phyloP scores from a whole-genome alignment of 2,329 filamentous ascomycete species.

The Curvularia sp. region DNA sequence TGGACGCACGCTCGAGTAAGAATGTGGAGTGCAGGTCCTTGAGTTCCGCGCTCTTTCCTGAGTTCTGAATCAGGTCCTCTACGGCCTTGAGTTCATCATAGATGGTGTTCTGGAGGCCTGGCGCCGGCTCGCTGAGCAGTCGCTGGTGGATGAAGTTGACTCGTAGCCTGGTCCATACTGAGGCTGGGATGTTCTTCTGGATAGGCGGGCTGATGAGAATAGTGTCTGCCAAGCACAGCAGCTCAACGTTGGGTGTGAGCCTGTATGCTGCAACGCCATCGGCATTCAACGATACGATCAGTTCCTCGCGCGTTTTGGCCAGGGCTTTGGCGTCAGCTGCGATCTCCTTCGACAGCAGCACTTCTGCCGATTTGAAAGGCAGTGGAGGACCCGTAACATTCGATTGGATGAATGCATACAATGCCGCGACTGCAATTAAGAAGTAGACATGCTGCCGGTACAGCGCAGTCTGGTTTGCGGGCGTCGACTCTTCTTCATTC shows the following conservation, averaged over 20 bases:
- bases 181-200: slow-evolving; percentile 54
- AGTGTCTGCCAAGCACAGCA: slow-evolving; percentile 78
- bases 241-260: slow-evolving; percentile 80
- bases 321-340: slow-evolving; percentile 47
- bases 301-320: slow-evolving; percentile 56
- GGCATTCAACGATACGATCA: slow-evolving; percentile 73
- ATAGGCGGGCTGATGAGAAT: slow-evolving; percentile 60
- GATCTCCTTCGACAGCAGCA: slow-evolving; percentile 59
- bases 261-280: slow-evolving; percentile 89
- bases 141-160: slow-evolving; percentile 76
- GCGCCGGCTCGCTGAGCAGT: slow-evolving; percentile 67
- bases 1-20: slow-evolving; percentile 79
- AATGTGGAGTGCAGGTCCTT: slow-evolving; percentile 64
- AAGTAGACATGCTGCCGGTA: slow-evolving; percentile 55
- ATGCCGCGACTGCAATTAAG: slow-evolving; percentile 69
- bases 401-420: slow-evolving; percentile 82
- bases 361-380: slow-evolving; percentile 60
- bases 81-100: slow-evolving; percentile 66
- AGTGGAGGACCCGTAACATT: slow-evolving; percentile 88
- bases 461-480: slow-evolving; percentile 41
- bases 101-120: slow-evolving; percentile 65
- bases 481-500: slow-evolving; percentile 32
- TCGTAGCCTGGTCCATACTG: slow-evolving; percentile 71
- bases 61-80: slow-evolving; percentile 51
- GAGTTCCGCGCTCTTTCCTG: slow-evolving; percentile 27